Evolutionary conservation across 192 early-diverging fungal species (phyloP), one percentile per base, ranked within the genome.

Genomic region (Rhizophagus clarus): DNA sequence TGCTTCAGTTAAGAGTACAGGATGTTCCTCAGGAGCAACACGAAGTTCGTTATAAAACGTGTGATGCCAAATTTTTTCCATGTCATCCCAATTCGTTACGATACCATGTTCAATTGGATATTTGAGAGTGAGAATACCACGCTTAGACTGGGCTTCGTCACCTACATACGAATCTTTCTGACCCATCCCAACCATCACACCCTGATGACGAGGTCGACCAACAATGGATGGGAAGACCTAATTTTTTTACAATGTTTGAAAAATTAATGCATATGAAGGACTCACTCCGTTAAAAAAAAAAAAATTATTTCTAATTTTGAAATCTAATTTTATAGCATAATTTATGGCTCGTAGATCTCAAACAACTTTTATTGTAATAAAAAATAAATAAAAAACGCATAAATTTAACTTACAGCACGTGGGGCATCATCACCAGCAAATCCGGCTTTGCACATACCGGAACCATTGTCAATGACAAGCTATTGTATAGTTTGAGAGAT

Each of bases 41-140:
- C 96, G 96, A 82, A 99, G 91, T 88, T 98, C 96, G 86, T 98
- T 97, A 91, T 97, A 98, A 90, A 97, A 92, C 79, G 95, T 97
- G 88, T 98, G 96, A 89, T 97, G 96, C 97, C 97, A 96, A 87
- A 95, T 94, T 89, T 94, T 94, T 85, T 96, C 94, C 95, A 96
- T 95, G 85, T 95, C 92, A 81, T 95, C 95, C 94, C 95, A 96
- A 92, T 95, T 96, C 82, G 94, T 95, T 67, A 96, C 93, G 76
- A 96, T 95, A 90, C 95, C 95, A 90, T 94, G 93, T 87, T 95
- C 94, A 82, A 96, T 95, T 81, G 95, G 95, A 87, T 95, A 95
- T 81, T 92, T 91, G 79, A 96, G 92, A 61, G 93, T 92, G 64
- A 96, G 88, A 83, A 95, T 94, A 91, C 94, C 95, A 85, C 95